phyloP scores from a whole-genome alignment of 345 rosid genomes.

The Citrus inodora region DNA sequence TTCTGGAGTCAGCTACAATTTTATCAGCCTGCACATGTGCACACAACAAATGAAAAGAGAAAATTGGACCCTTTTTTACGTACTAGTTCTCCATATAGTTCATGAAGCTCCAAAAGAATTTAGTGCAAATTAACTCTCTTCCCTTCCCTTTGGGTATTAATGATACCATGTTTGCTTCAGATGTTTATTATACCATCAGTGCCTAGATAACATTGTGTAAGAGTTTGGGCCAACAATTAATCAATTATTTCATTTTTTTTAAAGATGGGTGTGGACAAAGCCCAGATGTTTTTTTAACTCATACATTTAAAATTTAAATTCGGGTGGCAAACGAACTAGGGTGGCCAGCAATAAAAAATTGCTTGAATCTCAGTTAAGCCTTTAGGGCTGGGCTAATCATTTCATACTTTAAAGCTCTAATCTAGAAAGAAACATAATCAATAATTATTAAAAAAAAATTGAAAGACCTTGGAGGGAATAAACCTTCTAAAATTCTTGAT shows the following conservation, averaged over 20 bases:
- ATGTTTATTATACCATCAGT: not conserved
- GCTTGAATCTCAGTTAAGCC: too few species aligned
- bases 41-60: not conserved
- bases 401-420: too few species aligned
- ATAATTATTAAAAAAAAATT: too few species aligned
- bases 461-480: not conserved
- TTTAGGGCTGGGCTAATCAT: too few species aligned
- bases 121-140: not conserved
- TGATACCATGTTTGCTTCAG: not conserved
- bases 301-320: too few species aligned
- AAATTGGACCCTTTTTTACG: too few species aligned
- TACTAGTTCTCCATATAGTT: not conserved
- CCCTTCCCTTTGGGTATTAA: not conserved
- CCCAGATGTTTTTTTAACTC: too few species aligned
- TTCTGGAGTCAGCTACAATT: not conserved
- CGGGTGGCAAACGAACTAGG: too few species aligned
- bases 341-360: too few species aligned
- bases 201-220: not conserved
- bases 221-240: not conserved
- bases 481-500: not conserved
- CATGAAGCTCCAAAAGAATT: not conserved
- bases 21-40: conserved; percentile 11
- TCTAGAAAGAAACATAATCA: not conserved
- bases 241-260: not conserved
- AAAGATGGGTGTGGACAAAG: too few species aligned